Evolutionary conservation across 495 filamentous ascomycete species (phyloP).

Genomic region (Penicillium herquei): DNA sequence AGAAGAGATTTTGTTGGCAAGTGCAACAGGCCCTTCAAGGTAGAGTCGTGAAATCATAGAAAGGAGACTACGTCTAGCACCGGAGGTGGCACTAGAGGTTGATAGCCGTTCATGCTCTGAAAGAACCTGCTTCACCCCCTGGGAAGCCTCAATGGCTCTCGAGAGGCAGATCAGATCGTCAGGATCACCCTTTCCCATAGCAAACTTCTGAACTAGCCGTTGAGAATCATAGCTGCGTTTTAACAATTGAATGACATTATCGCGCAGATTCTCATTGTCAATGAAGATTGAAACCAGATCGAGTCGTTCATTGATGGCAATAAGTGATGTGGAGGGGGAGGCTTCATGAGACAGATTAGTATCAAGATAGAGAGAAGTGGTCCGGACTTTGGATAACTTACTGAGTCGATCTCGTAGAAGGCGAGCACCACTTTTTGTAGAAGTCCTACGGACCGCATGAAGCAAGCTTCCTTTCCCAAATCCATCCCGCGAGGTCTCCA

Average conservation of each 20-base stretch:
- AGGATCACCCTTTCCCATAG: slow-evolving; percentile 86
- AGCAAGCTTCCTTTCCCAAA: slow-evolving; percentile 78
- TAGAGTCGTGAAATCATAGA: slow-evolving; percentile 60
- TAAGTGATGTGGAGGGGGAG: slow-evolving; percentile 79
- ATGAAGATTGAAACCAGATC: slow-evolving; percentile 79
- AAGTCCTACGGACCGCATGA: slow-evolving; percentile 82
- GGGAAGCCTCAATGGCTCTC: slow-evolving; percentile 75
- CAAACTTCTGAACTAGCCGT: slow-evolving; percentile 88
- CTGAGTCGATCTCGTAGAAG: slow-evolving; percentile 80
- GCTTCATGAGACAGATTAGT: slow-evolving; percentile 32
- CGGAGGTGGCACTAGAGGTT: slow-evolving; percentile 14
- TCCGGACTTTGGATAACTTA: slow-evolving; percentile 34
- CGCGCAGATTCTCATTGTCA: slow-evolving; percentile 58
- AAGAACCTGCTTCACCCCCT: slow-evolving; percentile 59
- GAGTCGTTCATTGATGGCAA: slow-evolving; percentile 74
- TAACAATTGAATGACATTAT: slow-evolving; percentile 64
- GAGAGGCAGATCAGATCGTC: slow-evolving; percentile 86
- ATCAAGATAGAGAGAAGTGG: too few species aligned
- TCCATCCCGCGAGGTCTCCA: slow-evolving; percentile 74
- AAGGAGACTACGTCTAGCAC: slow-evolving; percentile 37
- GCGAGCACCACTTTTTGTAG: slow-evolving; percentile 85
- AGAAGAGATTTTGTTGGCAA: slow-evolving; percentile 67
- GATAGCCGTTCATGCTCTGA: slow-evolving; percentile 11
- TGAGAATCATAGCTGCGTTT: slow-evolving; percentile 80
- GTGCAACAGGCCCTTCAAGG: slow-evolving; percentile 62